phyloP scores from a whole-genome alignment of 768 basidiomycete genomes.

The Mrakia gelida region DNA sequence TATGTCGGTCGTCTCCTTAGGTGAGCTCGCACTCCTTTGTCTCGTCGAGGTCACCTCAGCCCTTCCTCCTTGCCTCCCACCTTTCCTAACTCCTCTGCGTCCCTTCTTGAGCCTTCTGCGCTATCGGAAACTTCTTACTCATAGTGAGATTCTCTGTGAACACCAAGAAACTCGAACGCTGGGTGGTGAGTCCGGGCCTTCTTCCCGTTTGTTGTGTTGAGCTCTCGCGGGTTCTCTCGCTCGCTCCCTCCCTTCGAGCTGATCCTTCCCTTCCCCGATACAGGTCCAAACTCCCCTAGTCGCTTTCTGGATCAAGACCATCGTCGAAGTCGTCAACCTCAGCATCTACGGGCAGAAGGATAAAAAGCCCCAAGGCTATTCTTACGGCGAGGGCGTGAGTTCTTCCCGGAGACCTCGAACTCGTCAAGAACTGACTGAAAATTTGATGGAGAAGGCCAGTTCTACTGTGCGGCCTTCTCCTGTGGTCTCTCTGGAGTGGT shows the following conservation, averaged over 20 bases:
- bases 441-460: background rate
- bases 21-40: background rate
- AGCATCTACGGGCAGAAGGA: background rate
- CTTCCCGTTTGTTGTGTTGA: background rate
- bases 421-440: too few relatives aligned
- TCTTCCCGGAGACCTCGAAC: too few relatives aligned
- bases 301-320: constrained; percentile 29
- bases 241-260: background rate
- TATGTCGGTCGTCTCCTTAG: constrained; percentile 12
- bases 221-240: background rate
- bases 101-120: constrained; percentile 3
- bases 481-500: background rate
- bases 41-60: background rate
- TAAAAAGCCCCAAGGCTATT: background rate
- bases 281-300: constrained; percentile 14
- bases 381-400: constrained; percentile 14
- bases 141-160: constrained; percentile 23
- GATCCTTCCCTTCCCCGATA: background rate
- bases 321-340: constrained; percentile 29
- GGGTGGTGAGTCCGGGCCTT: constrained; percentile 1
- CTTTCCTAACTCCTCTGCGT: too few relatives aligned
- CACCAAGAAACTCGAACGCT: background rate
- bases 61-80: background rate
- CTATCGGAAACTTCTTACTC: constrained; percentile 19
- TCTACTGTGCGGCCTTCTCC: constrained; percentile 28